These are phyloP conservation scores for Inonotus hispidus DNA, from an alignment of 1,284 basidiomycete genomes.

Conservation along the genomic window DNA sequence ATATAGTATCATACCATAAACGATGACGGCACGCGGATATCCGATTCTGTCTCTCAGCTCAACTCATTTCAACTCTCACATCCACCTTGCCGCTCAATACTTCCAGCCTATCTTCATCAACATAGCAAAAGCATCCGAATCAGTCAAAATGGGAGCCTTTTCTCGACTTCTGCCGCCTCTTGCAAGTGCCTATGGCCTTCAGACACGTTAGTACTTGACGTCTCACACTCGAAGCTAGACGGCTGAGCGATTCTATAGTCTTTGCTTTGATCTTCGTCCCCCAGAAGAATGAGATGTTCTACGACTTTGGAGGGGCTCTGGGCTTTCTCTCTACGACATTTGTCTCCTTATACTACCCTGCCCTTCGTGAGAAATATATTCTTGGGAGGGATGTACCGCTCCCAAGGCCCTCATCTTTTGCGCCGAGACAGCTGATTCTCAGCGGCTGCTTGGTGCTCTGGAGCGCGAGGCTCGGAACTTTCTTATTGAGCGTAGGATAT, in stretches of 20 bases:
- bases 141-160: slow-evolving; percentile 30
- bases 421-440: slow-evolving; percentile 56
- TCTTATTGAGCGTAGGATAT: slow-evolving; percentile 48
- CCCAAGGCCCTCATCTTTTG: slow-evolving; percentile 45
- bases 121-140: not conserved
- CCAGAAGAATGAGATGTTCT: slow-evolving; percentile 50
- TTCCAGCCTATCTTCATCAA: not conserved
- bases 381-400: slow-evolving; percentile 33
- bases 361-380: slow-evolving; percentile 43
- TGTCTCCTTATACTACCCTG: slow-evolving; percentile 58
- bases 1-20: too few relatives aligned
- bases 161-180: slow-evolving; percentile 35
- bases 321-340: slow-evolving; percentile 66
- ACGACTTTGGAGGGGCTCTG: slow-evolving; percentile 54
- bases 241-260: slow-evolving; percentile 27
- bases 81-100: not conserved
- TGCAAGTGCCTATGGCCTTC: slow-evolving; percentile 34
- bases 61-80: not conserved
- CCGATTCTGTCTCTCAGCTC: too few relatives aligned
- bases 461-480: slow-evolving; percentile 58
- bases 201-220: slow-evolving; percentile 29
- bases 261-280: slow-evolving; percentile 53
- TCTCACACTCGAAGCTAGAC: not conserved
- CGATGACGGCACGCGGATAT: too few relatives aligned
- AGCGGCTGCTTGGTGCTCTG: slow-evolving; percentile 52